A percentile compares a stretch with the other conserved stretches of the same genome.
These are phyloP conservation scores for Saraca asoca DNA, from an alignment of 331 rosid species.

Conservation along the genomic window DNA sequence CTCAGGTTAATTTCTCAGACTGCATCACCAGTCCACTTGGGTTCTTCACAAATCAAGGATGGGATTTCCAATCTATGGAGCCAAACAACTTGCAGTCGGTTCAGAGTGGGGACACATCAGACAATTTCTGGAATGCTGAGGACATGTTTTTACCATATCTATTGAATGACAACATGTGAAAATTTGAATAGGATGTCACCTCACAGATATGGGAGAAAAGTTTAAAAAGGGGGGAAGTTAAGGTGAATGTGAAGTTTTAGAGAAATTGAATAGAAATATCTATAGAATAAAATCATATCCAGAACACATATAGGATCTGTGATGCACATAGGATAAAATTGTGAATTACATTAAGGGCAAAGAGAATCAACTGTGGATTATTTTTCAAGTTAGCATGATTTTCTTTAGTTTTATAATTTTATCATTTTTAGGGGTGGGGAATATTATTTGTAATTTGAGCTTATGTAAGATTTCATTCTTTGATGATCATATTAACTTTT, in stretches of 20 bases:
- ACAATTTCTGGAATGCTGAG: slow-evolving; percentile 65
- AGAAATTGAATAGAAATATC: slow-evolving; percentile 17
- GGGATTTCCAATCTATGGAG: slow-evolving; percentile 51
- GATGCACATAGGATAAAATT: slow-evolving; percentile 39
- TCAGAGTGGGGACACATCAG: slow-evolving; percentile 58
- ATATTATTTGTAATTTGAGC: slow-evolving; percentile 42
- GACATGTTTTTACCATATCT: slow-evolving; percentile 69
- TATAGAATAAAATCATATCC: slow-evolving; percentile 37
- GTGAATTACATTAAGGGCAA: slow-evolving; percentile 35
- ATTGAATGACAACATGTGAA: slow-evolving; percentile 46
- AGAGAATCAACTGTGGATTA: slow-evolving; percentile 27
- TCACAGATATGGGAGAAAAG: background rate
- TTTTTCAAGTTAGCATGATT: slow-evolving; percentile 25
- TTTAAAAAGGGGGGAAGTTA: background rate
- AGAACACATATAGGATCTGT: slow-evolving; percentile 42
- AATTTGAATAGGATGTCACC: background rate
- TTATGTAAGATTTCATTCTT: slow-evolving; percentile 47
- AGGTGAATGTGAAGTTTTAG: background rate
- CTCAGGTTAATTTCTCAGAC: slow-evolving; percentile 36
- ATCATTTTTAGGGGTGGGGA: slow-evolving; percentile 38
- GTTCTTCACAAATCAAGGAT: slow-evolving; percentile 37
- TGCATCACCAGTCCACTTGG: slow-evolving; percentile 52
- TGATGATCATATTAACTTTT: slow-evolving; percentile 27
- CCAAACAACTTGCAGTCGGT: slow-evolving; percentile 48
- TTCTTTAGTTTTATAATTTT: slow-evolving; percentile 17